phyloP scores from a whole-genome alignment of 2,329 filamentous ascomycete genomes.

The Zasmidium cellare region DNA sequence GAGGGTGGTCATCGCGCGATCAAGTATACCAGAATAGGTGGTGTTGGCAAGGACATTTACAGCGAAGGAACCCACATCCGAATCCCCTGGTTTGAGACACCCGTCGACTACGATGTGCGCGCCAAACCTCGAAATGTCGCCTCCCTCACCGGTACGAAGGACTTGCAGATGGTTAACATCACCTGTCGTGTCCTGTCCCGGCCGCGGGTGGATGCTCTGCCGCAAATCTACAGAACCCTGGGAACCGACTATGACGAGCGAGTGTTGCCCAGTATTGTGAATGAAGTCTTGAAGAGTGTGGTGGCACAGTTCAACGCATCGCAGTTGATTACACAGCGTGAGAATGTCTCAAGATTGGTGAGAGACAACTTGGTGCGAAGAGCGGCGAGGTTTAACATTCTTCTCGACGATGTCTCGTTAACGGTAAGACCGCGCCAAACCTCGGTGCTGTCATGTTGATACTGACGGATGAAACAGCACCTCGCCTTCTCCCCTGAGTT shows the following conservation, averaged over 20 bases:
- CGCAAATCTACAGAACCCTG: slow-evolving; percentile 95
- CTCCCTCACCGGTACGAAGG: slow-evolving; percentile 96
- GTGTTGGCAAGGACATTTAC: slow-evolving; percentile 96
- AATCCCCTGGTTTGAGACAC: slow-evolving; percentile 96
- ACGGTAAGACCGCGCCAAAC: slow-evolving; percentile 50
- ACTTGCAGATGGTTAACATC: slow-evolving; percentile 99
- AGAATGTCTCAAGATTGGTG: slow-evolving; percentile 89
- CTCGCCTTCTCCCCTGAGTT: slow-evolving; percentile 70
- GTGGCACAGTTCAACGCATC: slow-evolving; percentile 98
- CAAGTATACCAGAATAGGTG: slow-evolving; percentile 87
- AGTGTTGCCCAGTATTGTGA: slow-evolving; percentile 96
- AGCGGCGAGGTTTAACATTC: slow-evolving; percentile 94
- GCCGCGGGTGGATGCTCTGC: slow-evolving; percentile 82
- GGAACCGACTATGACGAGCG: slow-evolving; percentile 96
- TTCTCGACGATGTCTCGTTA: slow-evolving; percentile 94
- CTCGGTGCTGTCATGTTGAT: background rate
- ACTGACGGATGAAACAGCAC: slow-evolving; percentile 47
- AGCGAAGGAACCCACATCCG: slow-evolving; percentile 92
- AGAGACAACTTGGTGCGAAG: slow-evolving; percentile 88
- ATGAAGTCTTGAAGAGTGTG: slow-evolving; percentile 98
- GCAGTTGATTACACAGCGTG: slow-evolving; percentile 98
- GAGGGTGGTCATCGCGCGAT: slow-evolving; percentile 98
- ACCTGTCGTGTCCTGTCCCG: slow-evolving; percentile 97
- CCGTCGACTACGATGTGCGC: slow-evolving; percentile 94
- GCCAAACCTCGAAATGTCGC: slow-evolving; percentile 96